Percentiles rank a stretch among this genome's conserved stretches.
phyloP scores from a whole-genome alignment of 225 moss, liverwort and hornwort species.

The Marchantia polymorpha region DNA sequence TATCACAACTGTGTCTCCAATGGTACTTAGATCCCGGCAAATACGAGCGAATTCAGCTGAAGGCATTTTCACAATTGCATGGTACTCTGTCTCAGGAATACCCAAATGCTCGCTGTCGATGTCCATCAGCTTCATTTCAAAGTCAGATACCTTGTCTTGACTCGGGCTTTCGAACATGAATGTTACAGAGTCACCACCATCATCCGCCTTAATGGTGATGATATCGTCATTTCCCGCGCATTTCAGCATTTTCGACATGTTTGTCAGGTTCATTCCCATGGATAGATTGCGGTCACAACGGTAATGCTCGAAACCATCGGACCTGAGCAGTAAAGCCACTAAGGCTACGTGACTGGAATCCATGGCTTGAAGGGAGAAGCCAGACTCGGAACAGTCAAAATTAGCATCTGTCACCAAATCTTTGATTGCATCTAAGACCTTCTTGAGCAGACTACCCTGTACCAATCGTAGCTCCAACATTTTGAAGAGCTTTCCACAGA shows the following conservation, averaged over 20 bases:
- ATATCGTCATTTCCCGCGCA: conserved; percentile 96
- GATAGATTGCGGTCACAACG: conserved; percentile 88
- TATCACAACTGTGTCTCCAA: conserved; percentile 96
- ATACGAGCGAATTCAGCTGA: conserved; percentile 82
- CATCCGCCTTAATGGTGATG: conserved; percentile 93
- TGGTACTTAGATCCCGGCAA: conserved; percentile 87
- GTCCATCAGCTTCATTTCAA: conserved; percentile 99
- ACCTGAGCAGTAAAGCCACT: conserved; percentile 74
- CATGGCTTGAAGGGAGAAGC: conserved; percentile 93
- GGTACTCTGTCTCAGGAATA: conserved; percentile 83
- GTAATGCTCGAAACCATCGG: conserved; percentile 93
- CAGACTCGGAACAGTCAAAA: conserved; percentile 81
- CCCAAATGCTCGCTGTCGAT: conserved; percentile 97
- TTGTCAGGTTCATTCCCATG: conserved; percentile 90
- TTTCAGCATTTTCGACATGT: conserved; percentile 95
- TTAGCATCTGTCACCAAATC: conserved; percentile 81
- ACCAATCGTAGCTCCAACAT: conserved; percentile 96
- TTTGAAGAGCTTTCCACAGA: conserved; percentile 6
- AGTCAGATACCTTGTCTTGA: conserved; percentile 91
- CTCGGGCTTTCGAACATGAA: conserved; percentile 77
- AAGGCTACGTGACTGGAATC: conserved; percentile 93
- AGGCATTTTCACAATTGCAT: conserved; percentile 88
- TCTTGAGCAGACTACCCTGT: conserved; percentile 89
- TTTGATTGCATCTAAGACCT: conserved; percentile 88
- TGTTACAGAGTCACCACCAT: conserved; percentile 84